These are phyloP conservation scores for Citrullus amarus DNA, from an alignment of 306 rosid species.

Conservation along the genomic window DNA sequence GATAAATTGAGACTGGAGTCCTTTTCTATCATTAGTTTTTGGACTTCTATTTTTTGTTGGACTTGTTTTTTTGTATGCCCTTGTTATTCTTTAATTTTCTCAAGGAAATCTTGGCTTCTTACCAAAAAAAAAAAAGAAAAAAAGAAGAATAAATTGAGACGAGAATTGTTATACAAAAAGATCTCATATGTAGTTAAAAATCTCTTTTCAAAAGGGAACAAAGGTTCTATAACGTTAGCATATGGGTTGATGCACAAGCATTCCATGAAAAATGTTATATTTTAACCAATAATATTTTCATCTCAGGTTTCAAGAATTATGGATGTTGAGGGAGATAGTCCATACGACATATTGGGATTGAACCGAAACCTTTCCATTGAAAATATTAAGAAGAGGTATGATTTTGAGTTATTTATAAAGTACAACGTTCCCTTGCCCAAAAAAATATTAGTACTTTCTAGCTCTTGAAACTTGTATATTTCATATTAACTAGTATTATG, in stretches of 20 bases:
- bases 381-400: constrained; percentile 75
- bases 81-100: too few species aligned
- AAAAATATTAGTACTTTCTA: neutral
- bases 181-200: neutral
- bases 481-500: neutral
- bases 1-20: neutral
- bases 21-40: too few species aligned
- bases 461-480: neutral
- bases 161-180: neutral
- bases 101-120: too few species aligned
- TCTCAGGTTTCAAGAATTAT: constrained; percentile 80
- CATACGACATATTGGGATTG: constrained; percentile 75
- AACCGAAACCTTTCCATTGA: constrained; percentile 61
- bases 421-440: neutral
- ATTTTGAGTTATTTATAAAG: neutral
- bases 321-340: constrained; percentile 53
- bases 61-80: too few species aligned
- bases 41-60: too few species aligned
- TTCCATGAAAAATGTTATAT: neutral
- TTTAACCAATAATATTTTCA: constrained; percentile 6
- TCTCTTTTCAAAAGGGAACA: neutral
- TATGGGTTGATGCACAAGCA: neutral
- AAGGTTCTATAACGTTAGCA: neutral
- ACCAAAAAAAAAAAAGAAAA: too few species aligned
- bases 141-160: neutral